Percentiles rank a stretch among this genome's conserved stretches.
These are phyloP conservation scores for Grigorovia humatica DNA, from an alignment of 805 yeast species.

Conservation along the genomic window DNA sequence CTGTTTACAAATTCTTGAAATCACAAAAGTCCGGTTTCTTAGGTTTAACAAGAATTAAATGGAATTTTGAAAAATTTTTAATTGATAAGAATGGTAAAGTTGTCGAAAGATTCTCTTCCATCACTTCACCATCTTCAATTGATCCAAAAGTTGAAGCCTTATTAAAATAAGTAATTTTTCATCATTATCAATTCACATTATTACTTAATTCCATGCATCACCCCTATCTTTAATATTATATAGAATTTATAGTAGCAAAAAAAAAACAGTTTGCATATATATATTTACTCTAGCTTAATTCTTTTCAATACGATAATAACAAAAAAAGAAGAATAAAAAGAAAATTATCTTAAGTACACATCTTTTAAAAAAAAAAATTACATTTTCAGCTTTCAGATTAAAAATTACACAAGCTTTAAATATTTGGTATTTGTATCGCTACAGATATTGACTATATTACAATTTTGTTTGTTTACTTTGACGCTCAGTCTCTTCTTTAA, in stretches of 20 bases:
- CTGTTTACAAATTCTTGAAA: constrained; percentile 73
- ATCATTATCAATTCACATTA: background rate
- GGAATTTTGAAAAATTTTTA: constrained; percentile 74
- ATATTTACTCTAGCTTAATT: background rate
- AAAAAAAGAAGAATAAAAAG: too few relatives aligned
- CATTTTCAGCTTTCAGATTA: too few relatives aligned
- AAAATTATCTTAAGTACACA: too few relatives aligned
- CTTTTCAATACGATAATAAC: too few relatives aligned
- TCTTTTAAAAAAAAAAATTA: too few relatives aligned
- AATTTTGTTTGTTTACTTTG: background rate
- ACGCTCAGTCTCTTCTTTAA: constrained; percentile 7
- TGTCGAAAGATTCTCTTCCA: constrained; percentile 51
- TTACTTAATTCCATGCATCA: background rate
- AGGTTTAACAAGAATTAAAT: constrained; percentile 61
- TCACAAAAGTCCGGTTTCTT: constrained; percentile 43
- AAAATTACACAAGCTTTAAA: too few relatives aligned
- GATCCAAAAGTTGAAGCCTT: constrained; percentile 50
- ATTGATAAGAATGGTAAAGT: constrained; percentile 47
- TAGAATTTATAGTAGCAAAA: background rate
- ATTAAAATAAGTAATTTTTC: constrained; percentile 24
- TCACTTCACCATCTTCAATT: constrained; percentile 55
- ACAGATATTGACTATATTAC: background rate
- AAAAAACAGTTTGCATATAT: background rate
- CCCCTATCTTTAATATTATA: background rate
- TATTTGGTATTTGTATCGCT: background rate